phyloP scores from a whole-genome alignment of 1,139 yeast genomes.

The Kodamaea derodonti region DNA sequence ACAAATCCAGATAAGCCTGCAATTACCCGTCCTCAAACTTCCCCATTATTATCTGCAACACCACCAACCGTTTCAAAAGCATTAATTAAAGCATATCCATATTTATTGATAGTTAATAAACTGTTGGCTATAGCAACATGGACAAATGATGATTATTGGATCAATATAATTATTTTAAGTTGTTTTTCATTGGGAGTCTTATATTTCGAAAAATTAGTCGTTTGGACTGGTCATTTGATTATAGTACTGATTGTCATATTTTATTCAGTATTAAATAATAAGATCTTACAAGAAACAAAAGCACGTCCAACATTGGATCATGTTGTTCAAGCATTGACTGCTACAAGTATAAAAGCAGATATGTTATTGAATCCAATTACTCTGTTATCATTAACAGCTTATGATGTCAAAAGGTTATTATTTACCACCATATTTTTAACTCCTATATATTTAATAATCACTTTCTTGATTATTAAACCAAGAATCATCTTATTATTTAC shows the following conservation, averaged over 20 bases:
- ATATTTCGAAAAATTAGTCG: constrained; percentile 69
- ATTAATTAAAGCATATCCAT: constrained; percentile 78
- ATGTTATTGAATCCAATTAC: constrained; percentile 75
- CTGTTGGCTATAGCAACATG: constrained; percentile 74
- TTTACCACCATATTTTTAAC: constrained; percentile 84
- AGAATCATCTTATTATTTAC: constrained; percentile 57
- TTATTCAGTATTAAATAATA: constrained; percentile 59
- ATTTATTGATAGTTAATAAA: constrained; percentile 68
- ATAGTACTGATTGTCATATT: constrained; percentile 65
- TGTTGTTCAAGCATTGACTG: constrained; percentile 75
- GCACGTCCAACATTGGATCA: constrained; percentile 83
- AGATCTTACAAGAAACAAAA: constrained; percentile 49
- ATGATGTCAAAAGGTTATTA: constrained; percentile 73
- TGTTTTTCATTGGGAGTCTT: constrained; percentile 57
- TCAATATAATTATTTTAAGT: constrained; percentile 61
- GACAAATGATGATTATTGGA: constrained; percentile 86
- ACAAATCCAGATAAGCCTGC: constrained; percentile 1
- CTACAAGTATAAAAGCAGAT: constrained; percentile 73
- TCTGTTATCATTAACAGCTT: constrained; percentile 61
- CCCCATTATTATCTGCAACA: constrained; percentile 73
- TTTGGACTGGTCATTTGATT: constrained; percentile 77
- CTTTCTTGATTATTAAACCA: constrained; percentile 68
- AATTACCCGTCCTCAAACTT: constrained; percentile 40
- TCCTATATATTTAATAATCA: constrained; percentile 71
- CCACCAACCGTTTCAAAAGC: constrained; percentile 91